phyloP scores from a whole-genome alignment of 352 stramenopile genomes.

The Phytophthora kernoviae region DNA sequence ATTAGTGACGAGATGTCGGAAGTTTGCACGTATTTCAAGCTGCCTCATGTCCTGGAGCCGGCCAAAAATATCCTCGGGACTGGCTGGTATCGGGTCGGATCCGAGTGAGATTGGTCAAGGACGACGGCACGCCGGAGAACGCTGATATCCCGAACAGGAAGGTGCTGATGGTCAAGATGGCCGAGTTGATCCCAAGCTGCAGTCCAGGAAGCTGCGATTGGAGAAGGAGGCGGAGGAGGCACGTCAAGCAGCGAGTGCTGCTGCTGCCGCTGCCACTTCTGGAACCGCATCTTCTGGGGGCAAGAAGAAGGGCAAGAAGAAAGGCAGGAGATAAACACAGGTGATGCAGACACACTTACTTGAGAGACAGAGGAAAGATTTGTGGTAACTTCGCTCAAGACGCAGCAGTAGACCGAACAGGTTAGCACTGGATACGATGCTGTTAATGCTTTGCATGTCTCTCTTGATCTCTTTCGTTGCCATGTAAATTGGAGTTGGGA shows the following conservation, averaged over 20 bases:
- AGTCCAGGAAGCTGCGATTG: slow-evolving; percentile 79
- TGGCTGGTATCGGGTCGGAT: slow-evolving; percentile 74
- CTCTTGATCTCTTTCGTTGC: slow-evolving; percentile 8
- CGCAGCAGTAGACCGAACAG: slow-evolving; percentile 2
- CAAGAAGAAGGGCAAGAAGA: slow-evolving; percentile 91
- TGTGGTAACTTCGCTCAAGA: slow-evolving; percentile 4
- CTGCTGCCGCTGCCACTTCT: slow-evolving; percentile 32
- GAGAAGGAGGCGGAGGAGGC: slow-evolving; percentile 72
- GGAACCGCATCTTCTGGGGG: slow-evolving; percentile 33
- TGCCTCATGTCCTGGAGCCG: slow-evolving; percentile 82
- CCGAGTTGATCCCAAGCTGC: slow-evolving; percentile 84
- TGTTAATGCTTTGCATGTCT: slow-evolving; percentile 20
- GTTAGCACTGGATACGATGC: slow-evolving; percentile 15
- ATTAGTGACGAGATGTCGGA: slow-evolving; percentile 85
- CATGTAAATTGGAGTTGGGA: slow-evolving; percentile 9
- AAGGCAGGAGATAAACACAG: slow-evolving; percentile 77
- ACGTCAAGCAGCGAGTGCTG: slow-evolving; percentile 35
- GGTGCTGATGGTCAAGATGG: slow-evolving; percentile 87
- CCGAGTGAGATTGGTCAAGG: slow-evolving; percentile 68
- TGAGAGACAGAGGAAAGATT: slow-evolving; percentile 2
- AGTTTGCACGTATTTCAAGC: slow-evolving; percentile 79
- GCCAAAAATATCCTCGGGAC: slow-evolving; percentile 86
- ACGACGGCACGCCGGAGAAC: slow-evolving; percentile 69
- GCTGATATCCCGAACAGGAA: slow-evolving; percentile 74
- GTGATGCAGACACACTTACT: not conserved